Percentiles rank a stretch among this genome's conserved stretches.
These are phyloP conservation scores for Emmonsia crescens DNA, from an alignment of 2,329 filamentous ascomycete species.

Conservation along the genomic window DNA sequence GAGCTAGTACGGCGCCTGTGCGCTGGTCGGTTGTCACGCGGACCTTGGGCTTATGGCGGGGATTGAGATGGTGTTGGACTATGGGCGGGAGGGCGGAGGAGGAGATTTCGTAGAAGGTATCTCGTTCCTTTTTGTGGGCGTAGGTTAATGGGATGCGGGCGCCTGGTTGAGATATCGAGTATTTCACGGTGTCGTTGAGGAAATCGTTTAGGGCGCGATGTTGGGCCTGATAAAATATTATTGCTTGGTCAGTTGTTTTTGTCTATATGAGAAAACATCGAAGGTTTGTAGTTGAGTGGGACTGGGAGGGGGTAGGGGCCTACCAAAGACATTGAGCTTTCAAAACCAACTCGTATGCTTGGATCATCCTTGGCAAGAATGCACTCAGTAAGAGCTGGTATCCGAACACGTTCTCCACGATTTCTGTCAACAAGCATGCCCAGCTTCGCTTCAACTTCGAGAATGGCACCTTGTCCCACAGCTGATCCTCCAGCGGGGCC, in stretches of 20 bases:
- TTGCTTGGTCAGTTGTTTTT: conserved; percentile 11
- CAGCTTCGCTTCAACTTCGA: conserved; percentile 92
- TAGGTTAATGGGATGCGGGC: conserved; percentile 51
- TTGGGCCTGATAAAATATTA: conserved; percentile 46
- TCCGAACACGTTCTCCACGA: conserved; percentile 55
- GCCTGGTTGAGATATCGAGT: conserved; percentile 33
- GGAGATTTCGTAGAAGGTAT: conserved; percentile 72
- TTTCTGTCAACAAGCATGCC: conserved; percentile 68
- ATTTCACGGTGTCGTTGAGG: conserved; percentile 59
- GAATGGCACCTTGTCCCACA: conserved; percentile 53
- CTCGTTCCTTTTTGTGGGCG: conserved; percentile 68
- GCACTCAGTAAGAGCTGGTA: conserved; percentile 60
- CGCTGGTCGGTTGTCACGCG: conserved; percentile 69
- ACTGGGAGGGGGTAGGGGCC: conserved; percentile 20
- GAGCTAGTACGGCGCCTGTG: conserved; percentile 57
- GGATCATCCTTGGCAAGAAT: conserved; percentile 50
- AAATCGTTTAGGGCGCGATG: conserved; percentile 77
- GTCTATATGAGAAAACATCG: background rate
- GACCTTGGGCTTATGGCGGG: conserved; percentile 51
- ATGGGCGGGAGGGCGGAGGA: conserved; percentile 52
- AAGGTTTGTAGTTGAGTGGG: background rate
- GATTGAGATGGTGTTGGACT: conserved; percentile 50
- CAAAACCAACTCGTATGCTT: conserved; percentile 53
- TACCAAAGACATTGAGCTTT: conserved; percentile 85
- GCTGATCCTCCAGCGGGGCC: conserved; percentile 46